phyloP scores from a whole-genome alignment of 106 monocot species.

The Allium cepa region DNA sequence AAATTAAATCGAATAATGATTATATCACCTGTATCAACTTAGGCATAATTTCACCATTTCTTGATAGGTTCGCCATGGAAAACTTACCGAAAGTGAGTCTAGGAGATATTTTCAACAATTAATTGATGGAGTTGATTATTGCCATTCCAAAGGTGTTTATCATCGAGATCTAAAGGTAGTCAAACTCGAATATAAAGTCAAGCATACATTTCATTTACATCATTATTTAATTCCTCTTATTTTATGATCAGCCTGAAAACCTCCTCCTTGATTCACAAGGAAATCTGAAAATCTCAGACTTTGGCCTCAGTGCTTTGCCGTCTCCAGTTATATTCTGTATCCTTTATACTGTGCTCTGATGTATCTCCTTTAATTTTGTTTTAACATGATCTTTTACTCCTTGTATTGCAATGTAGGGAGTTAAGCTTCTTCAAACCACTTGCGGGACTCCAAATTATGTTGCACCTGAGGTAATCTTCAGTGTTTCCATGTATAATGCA shows the following conservation, averaged over 20 bases:
- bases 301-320: conserved; percentile 88
- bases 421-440: conserved; percentile 67
- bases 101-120: conserved; percentile 94
- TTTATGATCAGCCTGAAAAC: conserved; percentile 71
- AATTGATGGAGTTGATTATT: conserved; percentile 90
- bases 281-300: conserved; percentile 93
- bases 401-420: conserved; percentile 38
- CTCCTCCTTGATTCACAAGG: conserved; percentile 93
- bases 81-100: conserved; percentile 68
- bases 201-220: conserved; percentile 3
- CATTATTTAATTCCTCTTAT: conserved; percentile 9
- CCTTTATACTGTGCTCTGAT: conserved; percentile 1
- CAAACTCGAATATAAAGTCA: neutral
- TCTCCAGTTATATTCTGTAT: conserved; percentile 34
- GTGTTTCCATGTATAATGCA: neutral
- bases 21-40: no score
- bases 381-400: neutral
- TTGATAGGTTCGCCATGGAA: conserved; percentile 67
- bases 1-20: no score
- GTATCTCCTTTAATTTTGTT: neutral
- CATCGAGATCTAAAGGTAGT: conserved; percentile 93
- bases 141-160: conserved; percentile 86
- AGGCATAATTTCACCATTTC: neutral
- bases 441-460: conserved; percentile 99
- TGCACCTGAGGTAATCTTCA: conserved; percentile 75